Conservation (phyloP, 225 moss, liverwort and hornwort genomes). For the Polytrichum formosum region DNA sequence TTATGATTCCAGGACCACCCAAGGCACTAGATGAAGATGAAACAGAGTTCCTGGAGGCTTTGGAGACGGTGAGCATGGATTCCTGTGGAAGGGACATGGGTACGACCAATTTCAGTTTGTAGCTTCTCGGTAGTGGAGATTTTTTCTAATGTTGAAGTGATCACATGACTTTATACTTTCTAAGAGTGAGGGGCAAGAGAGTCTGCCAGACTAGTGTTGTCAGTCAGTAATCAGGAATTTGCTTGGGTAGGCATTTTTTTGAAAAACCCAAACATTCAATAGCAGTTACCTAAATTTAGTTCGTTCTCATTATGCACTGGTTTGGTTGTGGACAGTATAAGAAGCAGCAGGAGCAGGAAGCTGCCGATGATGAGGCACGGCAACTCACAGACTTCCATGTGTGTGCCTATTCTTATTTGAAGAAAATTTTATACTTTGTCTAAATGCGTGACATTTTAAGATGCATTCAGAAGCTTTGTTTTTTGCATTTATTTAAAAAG, state of each 20-base stretch:
- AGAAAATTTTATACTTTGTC: too few species aligned
- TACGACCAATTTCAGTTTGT: constrained; percentile 62
- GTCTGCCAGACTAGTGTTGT: too few species aligned
- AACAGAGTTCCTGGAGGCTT: constrained; percentile 88
- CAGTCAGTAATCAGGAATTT: too few species aligned
- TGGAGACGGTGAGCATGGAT: constrained; percentile 98
- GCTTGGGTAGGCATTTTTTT: too few species aligned
- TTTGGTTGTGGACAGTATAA: constrained; percentile 59
- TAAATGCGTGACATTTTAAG: too few species aligned
- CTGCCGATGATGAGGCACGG: constrained; percentile 68
- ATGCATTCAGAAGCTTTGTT: too few species aligned
- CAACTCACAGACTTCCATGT: constrained; percentile 85
- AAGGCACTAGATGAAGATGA: constrained; percentile 98
- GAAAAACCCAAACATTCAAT: too few species aligned
- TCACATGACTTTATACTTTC: too few species aligned
- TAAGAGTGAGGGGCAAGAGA: too few species aligned
- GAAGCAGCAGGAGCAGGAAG: constrained; percentile 80
- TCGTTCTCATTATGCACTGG: background rate
- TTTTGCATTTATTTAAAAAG: too few species aligned
- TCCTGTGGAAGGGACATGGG: constrained; percentile 69
- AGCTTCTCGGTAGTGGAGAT: constrained; percentile 22
- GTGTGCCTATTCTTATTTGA: constrained; percentile 7
- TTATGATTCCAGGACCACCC: constrained; percentile 61
- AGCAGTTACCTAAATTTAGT: too few species aligned
- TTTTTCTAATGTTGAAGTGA: constrained; percentile 1